Base-by-base conservation (phyloP, 345 rosid genomes). In the Citrus medica region DNA sequence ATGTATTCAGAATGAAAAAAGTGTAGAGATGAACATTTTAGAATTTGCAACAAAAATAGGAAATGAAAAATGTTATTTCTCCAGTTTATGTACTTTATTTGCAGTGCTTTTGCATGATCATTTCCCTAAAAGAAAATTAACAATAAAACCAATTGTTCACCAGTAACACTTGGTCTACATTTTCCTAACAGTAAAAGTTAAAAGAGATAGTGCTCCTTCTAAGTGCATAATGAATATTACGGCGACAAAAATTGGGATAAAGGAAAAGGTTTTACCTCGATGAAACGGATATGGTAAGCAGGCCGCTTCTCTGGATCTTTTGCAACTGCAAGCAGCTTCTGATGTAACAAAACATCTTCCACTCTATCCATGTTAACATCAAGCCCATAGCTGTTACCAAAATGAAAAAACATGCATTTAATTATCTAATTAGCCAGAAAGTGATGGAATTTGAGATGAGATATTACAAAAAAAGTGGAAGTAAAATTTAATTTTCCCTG, bases 281-380 rank as follows among this genome's bases (percentile, higher is more conserved):
- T 42, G 67, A 88, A 88, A 30, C 90, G 94, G 74, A 92, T 80
- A 81, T 85, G 89, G 77, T 82, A 92, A 78, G 66, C 94, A 55
- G 92, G 97, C 53, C 84, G 89, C 60, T 80, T 85, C 79, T 86
- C 84, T 53, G 92, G 92, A 75, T 90, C 90, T 80, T 84, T 85
- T 25, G 94, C 97, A 78, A 72, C 75, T 27, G 79, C 88, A 74
- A 92, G 92, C 67, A 92, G 91, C 69, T 67, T 88, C 64, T 69
- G 79, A 81, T 92, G 97, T 60, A 92, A 67, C 74, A 92, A 51
- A 58, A 92, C 87, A 82, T 92, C 97, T 30, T 90, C 92, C 76
- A 81, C 90, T 83, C 84, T 86, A 76, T 89, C 97, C 88, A 92
- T 76, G 82, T 92, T 89, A 81, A 92, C 86, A 80, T 92, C 94